phyloP scores from a whole-genome alignment of 1,139 yeast species.

The Pichia sp. region DNA sequence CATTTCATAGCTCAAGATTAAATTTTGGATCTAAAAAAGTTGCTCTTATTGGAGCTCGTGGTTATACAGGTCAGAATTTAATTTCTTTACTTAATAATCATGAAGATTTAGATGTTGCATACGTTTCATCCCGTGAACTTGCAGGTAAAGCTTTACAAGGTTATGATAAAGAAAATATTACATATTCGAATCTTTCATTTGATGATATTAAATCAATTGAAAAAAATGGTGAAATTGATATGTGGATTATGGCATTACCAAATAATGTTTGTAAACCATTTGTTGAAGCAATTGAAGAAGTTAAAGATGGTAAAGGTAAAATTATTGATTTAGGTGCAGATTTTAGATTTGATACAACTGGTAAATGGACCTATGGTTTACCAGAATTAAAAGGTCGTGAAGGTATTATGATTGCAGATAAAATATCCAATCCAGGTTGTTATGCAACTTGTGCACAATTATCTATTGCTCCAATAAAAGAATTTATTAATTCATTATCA shows the following conservation, averaged over 20 bases:
- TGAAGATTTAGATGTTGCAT: conserved; percentile 79
- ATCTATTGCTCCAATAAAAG: conserved; percentile 78
- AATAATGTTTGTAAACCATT: conserved; percentile 97
- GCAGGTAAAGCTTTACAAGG: conserved; percentile 83
- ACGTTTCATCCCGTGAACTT: conserved; percentile 93
- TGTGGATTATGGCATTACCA: conserved; percentile 99
- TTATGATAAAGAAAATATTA: conserved; percentile 72
- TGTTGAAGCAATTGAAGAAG: conserved; percentile 84
- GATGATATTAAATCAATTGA: conserved; percentile 83
- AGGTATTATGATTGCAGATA: conserved; percentile 63
- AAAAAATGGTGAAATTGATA: conserved; percentile 71
- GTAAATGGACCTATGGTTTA: conserved; percentile 89
- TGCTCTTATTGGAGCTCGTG: conserved; percentile 97
- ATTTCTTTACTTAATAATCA: conserved; percentile 81
- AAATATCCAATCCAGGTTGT: conserved; percentile 96
- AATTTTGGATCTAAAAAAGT: conserved; percentile 44
- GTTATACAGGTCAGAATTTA: conserved; percentile 92
- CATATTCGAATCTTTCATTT: conserved; percentile 77
- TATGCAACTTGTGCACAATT: conserved; percentile 97
- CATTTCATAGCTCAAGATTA: conserved; percentile 30
- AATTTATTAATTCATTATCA: conserved; percentile 43
- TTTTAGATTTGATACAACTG: conserved; percentile 83
- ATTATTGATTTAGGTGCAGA: conserved; percentile 94
- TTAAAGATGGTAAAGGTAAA: conserved; percentile 52
- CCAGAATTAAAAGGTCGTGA: conserved; percentile 73